A percentile compares a stretch with the other conserved stretches of the same genome.
phyloP scores from a whole-genome alignment of 1,284 basidiomycete species.

The Malassezia cuniculi region DNA sequence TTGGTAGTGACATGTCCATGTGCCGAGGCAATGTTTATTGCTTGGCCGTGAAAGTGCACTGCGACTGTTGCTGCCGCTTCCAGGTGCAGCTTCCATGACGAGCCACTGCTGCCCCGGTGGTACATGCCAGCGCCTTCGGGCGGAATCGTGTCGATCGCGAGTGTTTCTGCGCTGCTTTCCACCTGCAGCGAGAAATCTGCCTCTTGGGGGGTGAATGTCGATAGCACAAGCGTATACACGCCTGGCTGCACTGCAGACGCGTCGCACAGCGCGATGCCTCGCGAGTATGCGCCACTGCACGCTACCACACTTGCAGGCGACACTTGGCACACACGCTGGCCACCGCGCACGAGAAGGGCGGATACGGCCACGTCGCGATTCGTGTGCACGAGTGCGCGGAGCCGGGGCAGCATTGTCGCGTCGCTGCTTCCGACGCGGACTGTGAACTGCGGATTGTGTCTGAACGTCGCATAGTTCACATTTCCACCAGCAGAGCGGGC shows the following conservation, averaged over 20 bases:
- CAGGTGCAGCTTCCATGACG: too few species aligned
- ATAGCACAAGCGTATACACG: conserved; percentile 3
- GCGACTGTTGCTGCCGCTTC: too few species aligned
- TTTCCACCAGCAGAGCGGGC: conserved; percentile 71
- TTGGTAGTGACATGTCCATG: too few species aligned
- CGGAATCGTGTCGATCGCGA: not conserved
- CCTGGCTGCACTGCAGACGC: conserved; percentile 8
- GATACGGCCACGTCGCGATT: not conserved
- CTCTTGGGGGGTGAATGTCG: not conserved
- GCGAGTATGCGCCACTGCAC: conserved; percentile 5
- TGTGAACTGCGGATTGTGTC: conserved; percentile 78
- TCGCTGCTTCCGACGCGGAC: conserved; percentile 46
- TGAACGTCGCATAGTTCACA: conserved; percentile 62
- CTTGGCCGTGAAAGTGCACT: too few species aligned
- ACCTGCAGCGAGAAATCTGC: conserved; percentile 6
- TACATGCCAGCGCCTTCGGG: conserved; percentile 9
- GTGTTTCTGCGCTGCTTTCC: conserved; percentile 2
- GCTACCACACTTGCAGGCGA: not conserved
- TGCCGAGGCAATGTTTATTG: too few species aligned
- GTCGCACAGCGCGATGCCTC: conserved; percentile 8
- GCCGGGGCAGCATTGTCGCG: conserved; percentile 1
- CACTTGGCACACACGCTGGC: conserved; percentile 2
- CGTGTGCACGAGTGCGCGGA: conserved; percentile 4
- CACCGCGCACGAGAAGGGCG: not conserved
- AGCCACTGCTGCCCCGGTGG: too few species aligned